phyloP scores from a whole-genome alignment of 345 rosid genomes.

The Eucalyptus marginata region DNA sequence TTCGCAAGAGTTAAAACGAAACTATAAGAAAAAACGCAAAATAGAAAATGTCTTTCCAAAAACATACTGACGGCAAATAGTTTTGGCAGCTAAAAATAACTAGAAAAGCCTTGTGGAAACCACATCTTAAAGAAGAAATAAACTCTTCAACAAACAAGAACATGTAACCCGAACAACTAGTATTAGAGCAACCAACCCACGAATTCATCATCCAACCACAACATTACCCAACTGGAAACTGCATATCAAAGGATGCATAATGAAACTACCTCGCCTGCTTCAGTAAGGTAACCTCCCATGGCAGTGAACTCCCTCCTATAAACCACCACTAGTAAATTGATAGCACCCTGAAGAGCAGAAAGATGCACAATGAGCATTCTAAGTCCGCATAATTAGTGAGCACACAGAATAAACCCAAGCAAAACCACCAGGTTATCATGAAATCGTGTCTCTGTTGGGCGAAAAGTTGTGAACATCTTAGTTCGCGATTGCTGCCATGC shows the following conservation, averaged over 20 bases:
- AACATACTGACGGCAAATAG: neutral
- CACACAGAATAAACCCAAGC: neutral
- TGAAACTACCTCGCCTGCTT: slow-evolving; percentile 83
- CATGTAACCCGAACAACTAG: neutral
- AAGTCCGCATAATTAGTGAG: neutral
- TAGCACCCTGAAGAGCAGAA: slow-evolving; percentile 68
- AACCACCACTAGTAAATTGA: slow-evolving; percentile 80
- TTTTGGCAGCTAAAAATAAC: neutral
- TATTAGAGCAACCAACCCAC: neutral
- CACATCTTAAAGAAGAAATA: neutral
- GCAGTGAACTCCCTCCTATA: slow-evolving; percentile 78
- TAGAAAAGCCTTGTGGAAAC: neutral
- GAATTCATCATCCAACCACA: neutral
- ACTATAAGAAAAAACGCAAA: neutral
- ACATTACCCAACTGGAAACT: neutral
- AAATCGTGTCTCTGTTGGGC: neutral
- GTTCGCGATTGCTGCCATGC: neutral
- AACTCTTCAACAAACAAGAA: neutral
- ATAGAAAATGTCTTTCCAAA: neutral
- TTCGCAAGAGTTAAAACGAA: neutral
- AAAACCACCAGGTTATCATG: neutral
- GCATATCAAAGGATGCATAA: neutral
- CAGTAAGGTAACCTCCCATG: slow-evolving; percentile 95
- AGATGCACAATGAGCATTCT: neutral
- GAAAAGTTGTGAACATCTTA: neutral